Evolutionary conservation across 148 eudicot species (phyloP).

Genomic region (Bassia scoparia): DNA sequence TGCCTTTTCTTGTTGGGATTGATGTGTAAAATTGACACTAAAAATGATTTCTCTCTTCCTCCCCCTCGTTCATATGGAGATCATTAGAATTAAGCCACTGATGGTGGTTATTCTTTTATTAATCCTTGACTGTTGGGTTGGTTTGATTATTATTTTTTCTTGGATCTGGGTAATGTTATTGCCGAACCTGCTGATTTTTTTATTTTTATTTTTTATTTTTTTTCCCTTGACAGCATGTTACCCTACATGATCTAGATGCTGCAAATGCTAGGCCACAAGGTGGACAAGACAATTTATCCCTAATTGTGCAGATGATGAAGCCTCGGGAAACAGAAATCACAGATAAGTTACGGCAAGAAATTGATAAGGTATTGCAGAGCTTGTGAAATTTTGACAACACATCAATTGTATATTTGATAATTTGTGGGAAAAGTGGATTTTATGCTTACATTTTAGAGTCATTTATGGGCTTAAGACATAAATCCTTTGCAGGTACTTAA

Average conservation of each 20-base stretch:
- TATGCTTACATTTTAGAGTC: neutral
- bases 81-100: no score
- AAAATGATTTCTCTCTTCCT: neutral
- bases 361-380: constrained; percentile 71
- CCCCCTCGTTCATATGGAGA: no score
- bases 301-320: constrained; percentile 99
- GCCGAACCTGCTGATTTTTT: no score
- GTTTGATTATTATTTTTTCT: neutral
- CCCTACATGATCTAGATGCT: constrained; percentile 96
- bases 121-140: no score
- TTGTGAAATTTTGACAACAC: neutral
- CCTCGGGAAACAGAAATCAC: constrained; percentile 96
- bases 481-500: constrained; percentile 69
- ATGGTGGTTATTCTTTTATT: no score
- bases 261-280: constrained; percentile 99
- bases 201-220: neutral
- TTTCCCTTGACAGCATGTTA: constrained; percentile 69
- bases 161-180: no score
- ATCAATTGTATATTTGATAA: neutral
- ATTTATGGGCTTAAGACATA: neutral
- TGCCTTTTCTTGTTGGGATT: no score
- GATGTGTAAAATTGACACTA: no score
- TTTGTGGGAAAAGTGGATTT: neutral
- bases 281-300: constrained; percentile 91
- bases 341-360: constrained; percentile 91